Evolutionary conservation across 208 protist species (phyloP), one percentile per base, ranked within the genome.

Genomic region (Leishmania tarentolae): DNA sequence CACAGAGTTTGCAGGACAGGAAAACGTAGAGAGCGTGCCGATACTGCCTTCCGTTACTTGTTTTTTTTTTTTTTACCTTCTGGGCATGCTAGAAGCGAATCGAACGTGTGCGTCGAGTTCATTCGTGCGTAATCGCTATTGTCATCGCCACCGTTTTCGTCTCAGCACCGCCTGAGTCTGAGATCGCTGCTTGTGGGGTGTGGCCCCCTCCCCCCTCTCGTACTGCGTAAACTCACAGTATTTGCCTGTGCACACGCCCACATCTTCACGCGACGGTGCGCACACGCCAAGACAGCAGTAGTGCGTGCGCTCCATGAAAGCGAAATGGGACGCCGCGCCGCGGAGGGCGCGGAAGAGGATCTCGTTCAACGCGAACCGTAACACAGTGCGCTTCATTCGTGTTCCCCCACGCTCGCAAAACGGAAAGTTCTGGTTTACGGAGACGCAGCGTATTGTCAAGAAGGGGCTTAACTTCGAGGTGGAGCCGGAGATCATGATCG

Each of bases 381-480:
- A 96, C 75, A 91, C 83, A 57, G 94, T 97, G 24, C 88, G 87
- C 72, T 87, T 96, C 65, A 88, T 97, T 17, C 89, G 87, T 31
- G 88, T 90, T 3, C 94, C 94, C 2, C 90, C 94, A 15, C 91
- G 91, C 50, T 90, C 90, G 44, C 87, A 93, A 80, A 96, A 97
- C 74, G 40, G 81, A 7, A 84, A 91, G 31, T 97, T 89, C 73
- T 97, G 94, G 94, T 97, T 97, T 71, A 93, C 91, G 0, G 92
- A 95, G 73, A 89, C 83, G 47, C 78, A 89, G 84, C 86, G 87
- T 0, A 78, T 96, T 66, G 92, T 95, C 6, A 92, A 92, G 75
- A 96, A 95, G 78, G 92, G 92, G 6, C 57, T 96, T 4, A 82
- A 84, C 31, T 95, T 97, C 75, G 90, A 93, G 79, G 76, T 97